Conservation (phyloP, 176 grass and related monocot species). For the Oryza meyeriana region DNA sequence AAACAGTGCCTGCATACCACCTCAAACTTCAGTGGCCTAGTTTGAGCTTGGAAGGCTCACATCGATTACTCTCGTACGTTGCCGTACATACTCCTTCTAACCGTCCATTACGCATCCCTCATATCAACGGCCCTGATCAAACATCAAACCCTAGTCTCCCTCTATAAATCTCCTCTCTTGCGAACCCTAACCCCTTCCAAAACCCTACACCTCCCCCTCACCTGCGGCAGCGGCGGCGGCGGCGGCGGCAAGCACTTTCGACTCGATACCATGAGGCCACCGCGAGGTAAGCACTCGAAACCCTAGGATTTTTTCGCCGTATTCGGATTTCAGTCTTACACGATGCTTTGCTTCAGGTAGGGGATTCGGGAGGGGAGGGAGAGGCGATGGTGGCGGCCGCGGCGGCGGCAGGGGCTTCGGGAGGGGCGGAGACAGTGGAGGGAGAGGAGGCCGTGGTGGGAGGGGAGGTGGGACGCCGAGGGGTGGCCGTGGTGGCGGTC, state of each 20-base stretch:
- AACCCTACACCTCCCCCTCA: conserved; percentile 43
- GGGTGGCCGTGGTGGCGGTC: conserved; percentile 1
- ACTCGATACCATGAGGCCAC: conserved; percentile 45
- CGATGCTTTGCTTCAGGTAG: not conserved
- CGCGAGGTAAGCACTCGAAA: conserved; percentile 8
- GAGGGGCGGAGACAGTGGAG: conserved; percentile 26
- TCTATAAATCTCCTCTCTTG: not conserved
- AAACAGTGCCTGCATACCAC: too few relatives aligned
- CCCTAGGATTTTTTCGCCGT: not conserved
- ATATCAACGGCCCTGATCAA: too few relatives aligned
- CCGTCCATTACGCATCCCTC: too few relatives aligned
- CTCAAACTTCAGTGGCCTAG: too few relatives aligned
- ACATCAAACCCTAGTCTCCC: too few relatives aligned
- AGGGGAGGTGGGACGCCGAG: conserved; percentile 26
- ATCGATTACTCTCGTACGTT: too few relatives aligned
- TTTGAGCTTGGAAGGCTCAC: too few relatives aligned
- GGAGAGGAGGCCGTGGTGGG: not conserved
- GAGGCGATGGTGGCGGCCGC: conserved; percentile 31
- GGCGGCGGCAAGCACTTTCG: conserved; percentile 3
- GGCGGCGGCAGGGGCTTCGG: conserved; percentile 18
- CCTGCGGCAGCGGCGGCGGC: conserved; percentile 24
- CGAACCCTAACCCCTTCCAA: conserved; percentile 16
- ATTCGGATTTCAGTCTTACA: not conserved
- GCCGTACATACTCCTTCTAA: too few relatives aligned
- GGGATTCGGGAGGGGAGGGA: conserved; percentile 32